Evolutionary conservation across 177 flowering plant genomes (phyloP).

Genomic region (Telopea speciosissima): DNA sequence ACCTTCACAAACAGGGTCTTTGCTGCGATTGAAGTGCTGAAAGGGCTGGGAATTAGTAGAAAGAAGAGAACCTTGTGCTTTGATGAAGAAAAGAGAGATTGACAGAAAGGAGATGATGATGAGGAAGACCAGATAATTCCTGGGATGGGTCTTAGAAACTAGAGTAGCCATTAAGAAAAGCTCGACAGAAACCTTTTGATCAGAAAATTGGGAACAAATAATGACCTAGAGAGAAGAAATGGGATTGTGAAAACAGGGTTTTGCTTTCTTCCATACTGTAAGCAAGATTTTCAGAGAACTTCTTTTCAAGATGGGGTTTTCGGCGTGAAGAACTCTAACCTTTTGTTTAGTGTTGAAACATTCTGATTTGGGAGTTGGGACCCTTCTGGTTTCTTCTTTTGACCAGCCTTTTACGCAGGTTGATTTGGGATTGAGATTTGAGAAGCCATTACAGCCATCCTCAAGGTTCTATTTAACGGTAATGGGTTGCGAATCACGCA

Average conservation of each 20-base stretch:
- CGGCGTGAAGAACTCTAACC: neutral
- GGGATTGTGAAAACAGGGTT: neutral
- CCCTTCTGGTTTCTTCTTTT: no score
- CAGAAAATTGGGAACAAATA: neutral
- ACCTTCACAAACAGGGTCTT: constrained; percentile 4
- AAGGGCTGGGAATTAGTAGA: neutral
- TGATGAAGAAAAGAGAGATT: constrained; percentile 4
- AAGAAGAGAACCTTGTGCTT: neutral
- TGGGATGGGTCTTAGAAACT: neutral
- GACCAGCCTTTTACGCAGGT: neutral
- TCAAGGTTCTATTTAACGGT: no score
- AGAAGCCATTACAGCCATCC: no score
- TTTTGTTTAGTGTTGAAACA: neutral
- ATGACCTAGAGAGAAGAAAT: neutral
- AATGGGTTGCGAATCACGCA: no score
- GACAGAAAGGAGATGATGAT: constrained; percentile 5
- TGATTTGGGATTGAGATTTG: neutral
- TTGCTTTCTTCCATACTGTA: no score
- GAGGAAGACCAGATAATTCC: neutral
- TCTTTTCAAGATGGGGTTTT: neutral
- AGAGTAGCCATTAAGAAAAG: constrained; percentile 7
- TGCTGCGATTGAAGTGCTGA: neutral
- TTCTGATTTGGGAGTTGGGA: no score
- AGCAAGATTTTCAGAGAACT: neutral
- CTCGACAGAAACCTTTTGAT: neutral